Evolutionary conservation across 352 stramenopile species (phyloP).

Genomic region (Pythium vanterpoolii): DNA sequence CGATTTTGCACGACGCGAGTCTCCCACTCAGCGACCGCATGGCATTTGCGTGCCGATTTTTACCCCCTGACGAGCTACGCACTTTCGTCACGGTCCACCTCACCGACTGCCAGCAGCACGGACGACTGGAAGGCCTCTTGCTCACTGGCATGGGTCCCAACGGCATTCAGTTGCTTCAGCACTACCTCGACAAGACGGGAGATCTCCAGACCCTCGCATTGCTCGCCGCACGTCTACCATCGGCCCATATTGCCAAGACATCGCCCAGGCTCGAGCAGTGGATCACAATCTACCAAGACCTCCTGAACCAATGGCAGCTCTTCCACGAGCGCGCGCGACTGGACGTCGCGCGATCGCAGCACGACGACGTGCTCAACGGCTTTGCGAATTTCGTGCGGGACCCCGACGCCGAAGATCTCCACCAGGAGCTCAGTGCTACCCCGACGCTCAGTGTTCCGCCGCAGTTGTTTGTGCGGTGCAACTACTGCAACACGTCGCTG

Average conservation of each 20-base stretch:
- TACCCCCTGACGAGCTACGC: slow-evolving; percentile 80
- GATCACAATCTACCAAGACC: slow-evolving; percentile 89
- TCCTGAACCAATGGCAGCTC: slow-evolving; percentile 94
- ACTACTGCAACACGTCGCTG: slow-evolving; percentile 91
- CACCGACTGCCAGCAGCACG: slow-evolving; percentile 74
- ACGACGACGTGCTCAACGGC: slow-evolving; percentile 82
- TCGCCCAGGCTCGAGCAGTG: slow-evolving; percentile 67
- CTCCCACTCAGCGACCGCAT: slow-evolving; percentile 88
- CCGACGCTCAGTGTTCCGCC: slow-evolving; percentile 60
- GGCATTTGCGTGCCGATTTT: slow-evolving; percentile 90
- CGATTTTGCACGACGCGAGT: slow-evolving; percentile 84
- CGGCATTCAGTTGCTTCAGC: slow-evolving; percentile 87
- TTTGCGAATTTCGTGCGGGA: slow-evolving; percentile 61
- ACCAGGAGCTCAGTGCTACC: slow-evolving; percentile 39
- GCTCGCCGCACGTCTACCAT: slow-evolving; percentile 62
- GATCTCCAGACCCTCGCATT: slow-evolving; percentile 93
- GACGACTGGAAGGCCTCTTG: slow-evolving; percentile 89
- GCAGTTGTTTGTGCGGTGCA: slow-evolving; percentile 94
- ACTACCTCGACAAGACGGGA: slow-evolving; percentile 86
- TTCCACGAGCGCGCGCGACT: slow-evolving; percentile 92
- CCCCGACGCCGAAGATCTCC: slow-evolving; percentile 40
- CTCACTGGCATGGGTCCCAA: slow-evolving; percentile 84
- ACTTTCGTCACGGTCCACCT: slow-evolving; percentile 78
- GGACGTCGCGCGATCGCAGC: slow-evolving; percentile 89
- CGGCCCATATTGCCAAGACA: slow-evolving; percentile 52